Conservation (phyloP, 345 rosid species). For the Aegle marmelos region DNA sequence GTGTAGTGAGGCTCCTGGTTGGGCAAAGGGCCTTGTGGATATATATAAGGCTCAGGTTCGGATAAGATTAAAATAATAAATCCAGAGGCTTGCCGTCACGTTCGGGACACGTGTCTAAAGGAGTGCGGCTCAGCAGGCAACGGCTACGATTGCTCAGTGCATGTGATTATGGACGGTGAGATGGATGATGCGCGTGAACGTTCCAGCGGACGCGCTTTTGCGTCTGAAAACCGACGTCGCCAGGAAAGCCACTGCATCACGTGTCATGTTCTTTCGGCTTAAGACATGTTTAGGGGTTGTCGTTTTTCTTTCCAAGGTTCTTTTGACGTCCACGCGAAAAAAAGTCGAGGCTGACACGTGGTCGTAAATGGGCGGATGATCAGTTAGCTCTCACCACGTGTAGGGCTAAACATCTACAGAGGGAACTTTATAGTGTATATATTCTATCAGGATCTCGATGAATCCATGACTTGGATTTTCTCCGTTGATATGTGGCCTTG, state of each 20-base stretch:
- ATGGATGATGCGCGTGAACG: constrained; percentile 33
- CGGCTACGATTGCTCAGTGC: constrained; percentile 42
- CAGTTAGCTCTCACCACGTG: neutral
- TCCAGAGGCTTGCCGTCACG: accelerated
- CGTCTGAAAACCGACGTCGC: neutral
- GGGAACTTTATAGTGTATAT: no score
- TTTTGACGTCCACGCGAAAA: constrained; percentile 23
- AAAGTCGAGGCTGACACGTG: neutral
- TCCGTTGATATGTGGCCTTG: neutral
- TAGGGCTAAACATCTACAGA: neutral
- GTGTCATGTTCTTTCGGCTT: constrained; percentile 6
- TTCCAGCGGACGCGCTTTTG: constrained; percentile 25
- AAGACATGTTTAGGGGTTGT: neutral
- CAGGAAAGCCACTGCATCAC: neutral
- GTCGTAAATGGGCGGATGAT: neutral
- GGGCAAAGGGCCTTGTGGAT: neutral
- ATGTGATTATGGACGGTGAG: constrained; percentile 48
- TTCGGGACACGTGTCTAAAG: constrained; percentile 1
- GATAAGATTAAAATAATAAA: constrained; percentile 34
- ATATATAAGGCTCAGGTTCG: constrained; percentile 29
- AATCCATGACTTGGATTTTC: neutral
- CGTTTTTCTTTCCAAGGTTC: constrained; percentile 9
- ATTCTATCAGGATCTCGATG: neutral
- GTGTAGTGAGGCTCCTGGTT: neutral
- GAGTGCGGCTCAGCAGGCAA: constrained; percentile 25